Evolutionary conservation across 306 rosid species (phyloP), one percentile per base, ranked within the genome.

Genomic region (Cucumis melo): DNA sequence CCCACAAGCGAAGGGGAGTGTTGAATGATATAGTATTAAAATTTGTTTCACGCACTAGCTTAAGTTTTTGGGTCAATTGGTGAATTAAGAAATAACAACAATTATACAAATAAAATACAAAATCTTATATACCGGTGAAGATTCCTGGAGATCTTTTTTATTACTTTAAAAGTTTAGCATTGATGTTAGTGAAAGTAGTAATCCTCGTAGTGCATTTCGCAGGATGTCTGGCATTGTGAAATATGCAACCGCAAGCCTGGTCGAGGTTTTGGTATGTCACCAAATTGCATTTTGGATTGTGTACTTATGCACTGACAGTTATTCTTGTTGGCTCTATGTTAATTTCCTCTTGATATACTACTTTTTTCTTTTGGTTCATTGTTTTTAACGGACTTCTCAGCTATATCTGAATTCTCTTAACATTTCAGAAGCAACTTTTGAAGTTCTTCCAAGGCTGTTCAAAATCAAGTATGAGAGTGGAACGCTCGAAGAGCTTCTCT

Each of bases 221-320:
- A 93, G 98, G 98, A 93, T 85, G 93, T 85, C 73, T 93, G 98
- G 98, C 96, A 89, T 79, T 93, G 98, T 53, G 98, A 91, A 80
- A 93, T 93, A 85, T 93, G 98, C 88, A 93, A 89, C 62, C 93
- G 88, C 79, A 93, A 93, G 85, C 97, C 98, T 77, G 96, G 98
- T 64, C 97, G 98, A 54, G 98, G 98, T 70, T 93, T 93, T 77
- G 97, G 98, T 91, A 46, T 27, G 29, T 27, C 29, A 27, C 29
- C 29, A 27, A 27, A 14, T 70, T 3, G 75, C 38, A n/a, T 39
- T 44, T 3, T 24, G 19, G 60, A 17, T 48, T 27, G 16, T 53
- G n/a, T 5, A 70, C 39, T 24, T 46, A 6, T 70, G 75, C 24
- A 19, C 23, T 46, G 14, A 8, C 23, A 46, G 4, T 23, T 24